Conservation (phyloP, 805 yeast genomes). For the Lachancea sp. region DNA sequence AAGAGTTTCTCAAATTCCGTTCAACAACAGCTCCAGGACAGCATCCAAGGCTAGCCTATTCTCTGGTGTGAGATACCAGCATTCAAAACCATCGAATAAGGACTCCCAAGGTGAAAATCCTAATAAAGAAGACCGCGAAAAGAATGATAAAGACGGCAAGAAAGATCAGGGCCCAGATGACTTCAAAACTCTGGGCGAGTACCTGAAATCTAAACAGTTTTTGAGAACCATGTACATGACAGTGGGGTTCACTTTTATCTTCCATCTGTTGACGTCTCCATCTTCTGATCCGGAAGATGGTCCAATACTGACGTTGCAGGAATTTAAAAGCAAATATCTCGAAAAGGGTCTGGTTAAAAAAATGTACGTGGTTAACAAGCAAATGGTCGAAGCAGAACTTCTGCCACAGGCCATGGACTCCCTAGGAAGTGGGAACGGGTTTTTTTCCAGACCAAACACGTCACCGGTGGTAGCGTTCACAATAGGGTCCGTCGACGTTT, state of each 20-base stretch:
- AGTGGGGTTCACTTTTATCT: slow-evolving; percentile 34
- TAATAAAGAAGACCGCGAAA: too few relatives aligned
- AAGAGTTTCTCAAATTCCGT: neutral
- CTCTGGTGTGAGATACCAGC: slow-evolving; percentile 2
- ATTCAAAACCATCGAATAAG: neutral
- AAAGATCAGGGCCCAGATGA: slow-evolving; percentile 19
- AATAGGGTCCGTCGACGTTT: slow-evolving; percentile 79
- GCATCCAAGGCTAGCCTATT: neutral
- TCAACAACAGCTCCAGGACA: neutral
- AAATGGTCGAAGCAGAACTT: slow-evolving; percentile 63
- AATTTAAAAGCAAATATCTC: slow-evolving; percentile 71
- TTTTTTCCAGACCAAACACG: slow-evolving; percentile 15
- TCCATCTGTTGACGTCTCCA: slow-evolving; percentile 30
- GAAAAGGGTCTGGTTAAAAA: slow-evolving; percentile 73
- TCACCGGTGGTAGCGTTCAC: slow-evolving; percentile 61
- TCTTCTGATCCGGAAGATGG: slow-evolving; percentile 20
- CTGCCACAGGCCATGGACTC: slow-evolving; percentile 36
- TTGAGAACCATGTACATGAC: slow-evolving; percentile 35
- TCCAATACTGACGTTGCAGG: slow-evolving; percentile 58
- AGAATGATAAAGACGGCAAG: slow-evolving; percentile 17
- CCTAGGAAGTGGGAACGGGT: slow-evolving; percentile 11
- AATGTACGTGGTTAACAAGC: slow-evolving; percentile 66
- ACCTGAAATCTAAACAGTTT: slow-evolving; percentile 40
- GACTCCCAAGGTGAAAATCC: slow-evolving; percentile 1
- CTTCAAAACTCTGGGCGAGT: slow-evolving; percentile 30